These are phyloP conservation scores for Pilasporangium apinafurcum DNA, from an alignment of 352 stramenopile species.

Conservation along the genomic window DNA sequence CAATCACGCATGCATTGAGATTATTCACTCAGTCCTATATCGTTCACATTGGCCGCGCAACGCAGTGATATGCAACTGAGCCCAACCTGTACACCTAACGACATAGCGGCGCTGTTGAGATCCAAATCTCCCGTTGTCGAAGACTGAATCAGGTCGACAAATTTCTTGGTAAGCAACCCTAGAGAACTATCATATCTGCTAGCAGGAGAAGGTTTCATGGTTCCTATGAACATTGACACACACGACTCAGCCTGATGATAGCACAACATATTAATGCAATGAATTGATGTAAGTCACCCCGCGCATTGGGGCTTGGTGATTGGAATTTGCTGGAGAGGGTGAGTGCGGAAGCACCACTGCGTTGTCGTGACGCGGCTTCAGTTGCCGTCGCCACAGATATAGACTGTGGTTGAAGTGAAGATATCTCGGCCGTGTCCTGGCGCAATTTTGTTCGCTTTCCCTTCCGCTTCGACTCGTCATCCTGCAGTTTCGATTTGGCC, in stretches of 20 bases:
- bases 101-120: constrained; percentile 90
- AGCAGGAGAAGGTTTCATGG: constrained; percentile 58
- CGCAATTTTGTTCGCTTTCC: constrained; percentile 52
- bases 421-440: constrained; percentile 18
- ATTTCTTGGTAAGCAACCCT: constrained; percentile 95
- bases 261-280: background rate
- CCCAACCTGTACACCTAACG: constrained; percentile 69
- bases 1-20: background rate
- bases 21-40: too few relatives aligned
- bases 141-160: constrained; percentile 93
- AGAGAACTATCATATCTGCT: constrained; percentile 95
- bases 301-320: constrained; percentile 36
- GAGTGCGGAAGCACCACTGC: too few relatives aligned
- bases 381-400: constrained; percentile 2
- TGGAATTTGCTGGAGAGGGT: constrained; percentile 39
- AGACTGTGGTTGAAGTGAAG: constrained; percentile 8
- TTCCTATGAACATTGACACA: background rate
- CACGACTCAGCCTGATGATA: background rate
- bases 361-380: too few relatives aligned
- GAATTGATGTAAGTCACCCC: constrained; percentile 16
- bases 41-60: background rate
- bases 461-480: constrained; percentile 65
- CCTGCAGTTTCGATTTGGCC: constrained; percentile 50
- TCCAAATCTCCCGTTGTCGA: constrained; percentile 88
- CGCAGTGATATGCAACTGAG: background rate